Evolutionary conservation across 2,329 filamentous ascomycete species (phyloP).

Genomic region (Aspergillus tamarii): DNA sequence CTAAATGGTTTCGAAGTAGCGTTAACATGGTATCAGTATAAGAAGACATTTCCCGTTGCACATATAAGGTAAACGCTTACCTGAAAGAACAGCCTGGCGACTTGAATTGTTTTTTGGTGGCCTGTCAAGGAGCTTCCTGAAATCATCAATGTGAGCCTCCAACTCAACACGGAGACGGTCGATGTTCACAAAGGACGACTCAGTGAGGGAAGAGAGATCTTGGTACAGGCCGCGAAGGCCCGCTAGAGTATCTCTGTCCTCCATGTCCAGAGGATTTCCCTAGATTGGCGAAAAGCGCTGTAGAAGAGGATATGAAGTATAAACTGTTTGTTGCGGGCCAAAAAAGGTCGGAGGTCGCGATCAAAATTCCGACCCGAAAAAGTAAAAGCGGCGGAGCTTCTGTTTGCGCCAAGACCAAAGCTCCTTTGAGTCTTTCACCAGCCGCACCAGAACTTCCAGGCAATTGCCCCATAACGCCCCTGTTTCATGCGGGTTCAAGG

Average conservation of each 20-base stretch:
- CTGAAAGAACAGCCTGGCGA: slow-evolving; percentile 69
- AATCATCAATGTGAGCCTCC: slow-evolving; percentile 66
- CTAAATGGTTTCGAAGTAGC: slow-evolving; percentile 48
- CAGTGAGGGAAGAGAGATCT: slow-evolving; percentile 76
- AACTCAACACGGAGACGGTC: slow-evolving; percentile 70
- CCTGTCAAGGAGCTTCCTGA: slow-evolving; percentile 74
- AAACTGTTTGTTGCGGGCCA: slow-evolving; percentile 34
- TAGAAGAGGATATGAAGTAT: slow-evolving; percentile 16
- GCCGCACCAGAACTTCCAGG: neutral
- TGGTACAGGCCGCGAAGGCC: slow-evolving; percentile 82
- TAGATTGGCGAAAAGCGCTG: slow-evolving; percentile 32
- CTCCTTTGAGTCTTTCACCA: neutral
- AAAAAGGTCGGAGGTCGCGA: slow-evolving; percentile 42
- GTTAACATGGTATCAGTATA: slow-evolving; percentile 22
- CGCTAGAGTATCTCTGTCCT: slow-evolving; percentile 72
- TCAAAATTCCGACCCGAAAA: slow-evolving; percentile 37
- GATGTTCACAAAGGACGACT: slow-evolving; percentile 69
- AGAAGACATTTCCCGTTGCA: neutral
- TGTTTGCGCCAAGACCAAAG: slow-evolving; percentile 6
- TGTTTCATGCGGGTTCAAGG: neutral
- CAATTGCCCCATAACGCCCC: neutral
- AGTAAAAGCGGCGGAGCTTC: slow-evolving; percentile 19
- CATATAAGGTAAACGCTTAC: slow-evolving; percentile 48
- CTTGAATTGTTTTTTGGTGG: slow-evolving; percentile 74
- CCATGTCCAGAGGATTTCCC: slow-evolving; percentile 57